Conservation (phyloP, 2,329 filamentous ascomycete species). For the Penicillium sp. region DNA sequence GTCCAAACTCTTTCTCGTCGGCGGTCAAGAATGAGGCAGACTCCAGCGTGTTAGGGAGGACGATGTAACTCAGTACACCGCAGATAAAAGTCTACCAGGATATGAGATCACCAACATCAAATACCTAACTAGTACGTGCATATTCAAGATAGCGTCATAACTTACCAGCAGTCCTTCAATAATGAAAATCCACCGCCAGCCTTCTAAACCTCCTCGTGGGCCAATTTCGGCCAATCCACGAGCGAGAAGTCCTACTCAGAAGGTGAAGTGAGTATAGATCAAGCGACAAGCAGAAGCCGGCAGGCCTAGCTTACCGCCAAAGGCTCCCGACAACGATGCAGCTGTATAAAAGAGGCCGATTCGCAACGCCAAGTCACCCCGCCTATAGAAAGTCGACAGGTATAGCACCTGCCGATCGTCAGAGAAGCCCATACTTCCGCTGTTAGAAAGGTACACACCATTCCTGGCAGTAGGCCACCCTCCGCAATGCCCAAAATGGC, state of each 20-base stretch:
- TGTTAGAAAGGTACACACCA: conserved; percentile 44
- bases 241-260: conserved; percentile 53
- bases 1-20: conserved; percentile 53
- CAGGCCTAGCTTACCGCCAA: conserved; percentile 57
- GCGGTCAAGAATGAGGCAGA: conserved; percentile 54
- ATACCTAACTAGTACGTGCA: background rate
- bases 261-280: background rate
- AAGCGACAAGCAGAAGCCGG: no score
- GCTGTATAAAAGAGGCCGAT: conserved; percentile 68
- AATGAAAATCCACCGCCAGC: conserved; percentile 64
- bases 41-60: conserved; percentile 57
- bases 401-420: conserved; percentile 54
- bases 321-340: conserved; percentile 63
- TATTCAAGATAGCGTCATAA: background rate
- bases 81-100: conserved; percentile 52
- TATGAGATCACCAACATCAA: background rate
- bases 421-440: conserved; percentile 1
- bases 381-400: conserved; percentile 60
- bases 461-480: conserved; percentile 64
- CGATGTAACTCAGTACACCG: conserved; percentile 52
- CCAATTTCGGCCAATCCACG: conserved; percentile 61
- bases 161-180: conserved; percentile 52
- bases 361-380: conserved; percentile 59
- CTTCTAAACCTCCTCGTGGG: conserved; percentile 51
- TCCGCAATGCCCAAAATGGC: conserved; percentile 62